phyloP scores from a whole-genome alignment of 129 eudicot genomes.

The Centrapalus pauciflorus region DNA sequence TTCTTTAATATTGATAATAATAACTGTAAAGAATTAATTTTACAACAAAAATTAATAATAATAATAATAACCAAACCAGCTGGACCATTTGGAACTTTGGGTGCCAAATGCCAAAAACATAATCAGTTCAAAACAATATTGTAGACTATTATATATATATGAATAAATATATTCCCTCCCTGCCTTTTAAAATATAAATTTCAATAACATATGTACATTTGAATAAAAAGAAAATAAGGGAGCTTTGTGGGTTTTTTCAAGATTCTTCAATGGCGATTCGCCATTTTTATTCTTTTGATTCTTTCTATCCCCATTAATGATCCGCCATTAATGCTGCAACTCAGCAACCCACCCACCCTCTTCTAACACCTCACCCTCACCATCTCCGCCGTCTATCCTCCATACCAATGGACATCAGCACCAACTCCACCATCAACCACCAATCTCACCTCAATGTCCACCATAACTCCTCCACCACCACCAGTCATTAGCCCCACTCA shows the following conservation, averaged over 20 bases:
- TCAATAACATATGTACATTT: too few relatives aligned
- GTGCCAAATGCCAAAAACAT: too few relatives aligned
- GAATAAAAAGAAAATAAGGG: not conserved
- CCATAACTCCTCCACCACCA: slow-evolving; percentile 29
- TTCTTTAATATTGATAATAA: too few relatives aligned
- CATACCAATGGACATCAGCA: slow-evolving; percentile 49
- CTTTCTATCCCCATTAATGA: slow-evolving; percentile 36
- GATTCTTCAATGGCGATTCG: slow-evolving; percentile 31
- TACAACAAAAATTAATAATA: too few relatives aligned
- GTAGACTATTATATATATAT: too few relatives aligned
- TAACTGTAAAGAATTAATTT: too few relatives aligned
- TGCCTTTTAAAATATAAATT: too few relatives aligned
- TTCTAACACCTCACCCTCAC: slow-evolving; percentile 19
- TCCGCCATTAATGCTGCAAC: slow-evolving; percentile 69
- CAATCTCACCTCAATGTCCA: slow-evolving; percentile 44
- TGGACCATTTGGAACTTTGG: too few relatives aligned
- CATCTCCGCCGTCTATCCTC: slow-evolving; percentile 15
- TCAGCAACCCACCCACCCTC: slow-evolving; percentile 39
- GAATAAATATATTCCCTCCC: too few relatives aligned
- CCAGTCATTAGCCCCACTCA: slow-evolving; percentile 25
- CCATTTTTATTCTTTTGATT: slow-evolving; percentile 30
- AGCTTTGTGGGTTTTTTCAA: slow-evolving; percentile 25
- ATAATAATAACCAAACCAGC: too few relatives aligned
- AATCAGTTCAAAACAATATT: too few relatives aligned
- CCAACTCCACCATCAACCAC: slow-evolving; percentile 19